Evolutionary conservation across 768 basidiomycete species (phyloP).

Genomic region (Naganishia kalamii): DNA sequence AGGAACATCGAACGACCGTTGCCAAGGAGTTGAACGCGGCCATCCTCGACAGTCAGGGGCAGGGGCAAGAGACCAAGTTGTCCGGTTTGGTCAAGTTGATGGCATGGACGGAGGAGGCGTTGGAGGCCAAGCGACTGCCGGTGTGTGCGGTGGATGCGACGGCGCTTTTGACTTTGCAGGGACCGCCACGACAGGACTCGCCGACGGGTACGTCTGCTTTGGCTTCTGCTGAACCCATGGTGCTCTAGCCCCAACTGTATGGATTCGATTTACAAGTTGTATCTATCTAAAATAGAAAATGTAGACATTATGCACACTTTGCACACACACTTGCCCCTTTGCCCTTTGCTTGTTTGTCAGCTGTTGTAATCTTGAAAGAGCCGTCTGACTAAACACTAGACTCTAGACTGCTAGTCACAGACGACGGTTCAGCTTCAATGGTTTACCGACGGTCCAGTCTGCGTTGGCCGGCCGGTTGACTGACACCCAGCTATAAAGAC

Average conservation of each 20-base stretch:
- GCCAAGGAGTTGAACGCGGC: slow-evolving; percentile 93
- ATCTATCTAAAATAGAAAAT: not conserved
- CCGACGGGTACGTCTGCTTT: not conserved
- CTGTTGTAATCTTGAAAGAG: not conserved
- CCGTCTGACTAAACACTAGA: too few species aligned
- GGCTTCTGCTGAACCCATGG: not conserved
- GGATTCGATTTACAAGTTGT: not conserved
- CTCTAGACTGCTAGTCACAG: too few species aligned
- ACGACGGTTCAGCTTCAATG: too few species aligned
- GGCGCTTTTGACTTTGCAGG: slow-evolving; percentile 11
- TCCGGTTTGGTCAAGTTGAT: slow-evolving; percentile 73
- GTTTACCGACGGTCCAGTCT: too few species aligned
- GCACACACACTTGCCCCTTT: not conserved
- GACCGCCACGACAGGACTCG: not conserved
- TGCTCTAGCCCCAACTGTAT: not conserved
- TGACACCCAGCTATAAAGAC: too few species aligned
- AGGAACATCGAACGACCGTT: slow-evolving; percentile 85
- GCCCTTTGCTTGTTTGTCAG: not conserved
- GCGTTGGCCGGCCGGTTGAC: too few species aligned
- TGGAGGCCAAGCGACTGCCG: slow-evolving; percentile 52
- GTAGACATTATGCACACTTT: too few species aligned
- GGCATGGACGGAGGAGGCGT: slow-evolving; percentile 76
- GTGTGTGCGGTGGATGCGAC: slow-evolving; percentile 21
- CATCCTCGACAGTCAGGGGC: slow-evolving; percentile 82
- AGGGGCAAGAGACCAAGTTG: slow-evolving; percentile 87